These are phyloP conservation scores for Bipolaris sorokiniana DNA, from an alignment of 2,329 filamentous ascomycete species.

Conservation along the genomic window DNA sequence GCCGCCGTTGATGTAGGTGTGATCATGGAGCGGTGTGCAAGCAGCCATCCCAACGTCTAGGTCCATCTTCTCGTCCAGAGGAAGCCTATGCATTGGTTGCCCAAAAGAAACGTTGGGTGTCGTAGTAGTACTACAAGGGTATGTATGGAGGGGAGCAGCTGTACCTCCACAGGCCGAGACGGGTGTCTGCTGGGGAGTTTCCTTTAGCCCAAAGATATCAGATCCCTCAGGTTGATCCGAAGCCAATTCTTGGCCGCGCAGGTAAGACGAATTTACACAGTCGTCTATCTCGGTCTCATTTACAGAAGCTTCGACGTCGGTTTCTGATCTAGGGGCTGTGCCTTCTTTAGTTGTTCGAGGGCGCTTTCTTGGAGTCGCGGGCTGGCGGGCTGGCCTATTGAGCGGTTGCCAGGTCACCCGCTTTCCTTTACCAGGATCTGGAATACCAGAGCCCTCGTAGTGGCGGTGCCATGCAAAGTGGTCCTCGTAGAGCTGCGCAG, in stretches of 20 bases:
- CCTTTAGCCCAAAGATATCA: background rate
- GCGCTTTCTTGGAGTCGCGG: conserved; percentile 17
- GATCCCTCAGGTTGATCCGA: background rate
- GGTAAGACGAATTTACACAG: conserved; percentile 3
- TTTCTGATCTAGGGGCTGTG: conserved; percentile 1
- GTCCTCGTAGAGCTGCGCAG: conserved; percentile 39
- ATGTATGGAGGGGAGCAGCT: background rate
- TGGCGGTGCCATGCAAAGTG: conserved; percentile 34
- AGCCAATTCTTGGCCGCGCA: background rate
- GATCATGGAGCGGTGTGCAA: conserved; percentile 6
- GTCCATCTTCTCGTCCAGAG: conserved; percentile 11
- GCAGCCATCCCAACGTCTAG: conserved; percentile 18
- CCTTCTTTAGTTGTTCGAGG: conserved; percentile 7
- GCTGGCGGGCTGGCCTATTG: conserved; percentile 25
- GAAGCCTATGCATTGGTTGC: conserved; percentile 12
- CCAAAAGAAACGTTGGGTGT: conserved; percentile 16
- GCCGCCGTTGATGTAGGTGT: background rate
- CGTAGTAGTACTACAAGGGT: background rate
- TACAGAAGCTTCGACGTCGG: conserved; percentile 14
- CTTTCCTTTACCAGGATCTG: conserved; percentile 30
- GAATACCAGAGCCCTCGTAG: conserved; percentile 29
- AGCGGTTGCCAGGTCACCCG: conserved; percentile 32
- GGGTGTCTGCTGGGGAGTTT: background rate
- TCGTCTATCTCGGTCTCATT: conserved; percentile 36
- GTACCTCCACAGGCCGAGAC: background rate